Conservation (phyloP, 2,329 filamentous ascomycete genomes). For the Calonectria naviculata region DNA sequence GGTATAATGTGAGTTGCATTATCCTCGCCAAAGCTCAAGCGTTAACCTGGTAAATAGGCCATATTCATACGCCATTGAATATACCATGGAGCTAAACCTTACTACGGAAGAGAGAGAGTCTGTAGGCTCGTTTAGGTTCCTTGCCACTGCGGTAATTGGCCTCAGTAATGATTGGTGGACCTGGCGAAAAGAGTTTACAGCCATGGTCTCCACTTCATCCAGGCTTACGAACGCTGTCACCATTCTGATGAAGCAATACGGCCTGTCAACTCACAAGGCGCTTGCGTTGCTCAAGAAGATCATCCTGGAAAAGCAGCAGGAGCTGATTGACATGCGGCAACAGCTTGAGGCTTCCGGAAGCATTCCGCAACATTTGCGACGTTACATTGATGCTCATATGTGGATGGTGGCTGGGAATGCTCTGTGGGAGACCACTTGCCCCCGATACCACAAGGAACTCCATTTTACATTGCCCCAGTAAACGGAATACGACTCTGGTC, state of each 20-base stretch:
- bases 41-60: not conserved
- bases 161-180: not conserved
- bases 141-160: not conserved
- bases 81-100: not conserved
- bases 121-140: not conserved
- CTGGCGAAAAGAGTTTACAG: not conserved
- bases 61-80: not conserved
- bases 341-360: not conserved
- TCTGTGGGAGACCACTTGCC: not conserved
- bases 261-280: not conserved
- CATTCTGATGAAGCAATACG: not conserved
- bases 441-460: not conserved
- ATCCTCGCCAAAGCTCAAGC: accelerated
- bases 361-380: not conserved
- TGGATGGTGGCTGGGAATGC: not conserved
- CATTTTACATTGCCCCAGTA: not conserved
- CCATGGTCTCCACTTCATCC: not conserved
- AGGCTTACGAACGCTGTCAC: not conserved
- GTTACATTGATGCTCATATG: not conserved
- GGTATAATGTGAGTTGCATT: not conserved
- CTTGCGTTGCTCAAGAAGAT: not conserved
- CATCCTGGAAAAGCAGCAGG: not conserved
- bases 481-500: not conserved
- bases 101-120: not conserved
- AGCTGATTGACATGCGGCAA: not conserved